phyloP scores from a whole-genome alignment of 495 filamentous ascomycete species.

The Penicillium paradoxum region DNA sequence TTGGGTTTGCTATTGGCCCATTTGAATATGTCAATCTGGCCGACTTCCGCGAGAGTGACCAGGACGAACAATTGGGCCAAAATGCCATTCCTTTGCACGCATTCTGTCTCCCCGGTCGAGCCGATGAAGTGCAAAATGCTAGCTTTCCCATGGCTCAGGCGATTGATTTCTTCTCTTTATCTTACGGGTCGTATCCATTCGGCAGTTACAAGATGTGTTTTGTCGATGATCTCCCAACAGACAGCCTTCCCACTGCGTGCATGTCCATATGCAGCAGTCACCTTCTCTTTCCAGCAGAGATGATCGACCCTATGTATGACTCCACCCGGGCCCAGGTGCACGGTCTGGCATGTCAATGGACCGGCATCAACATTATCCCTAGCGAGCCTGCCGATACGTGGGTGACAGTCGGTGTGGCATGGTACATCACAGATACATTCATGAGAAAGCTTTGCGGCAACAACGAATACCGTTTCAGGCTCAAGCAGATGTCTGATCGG shows the following conservation, averaged over 20 bases:
- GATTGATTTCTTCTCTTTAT: slow-evolving; percentile 79
- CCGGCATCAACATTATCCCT: slow-evolving; percentile 82
- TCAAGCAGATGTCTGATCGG: slow-evolving; percentile 77
- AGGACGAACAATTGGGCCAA: slow-evolving; percentile 80
- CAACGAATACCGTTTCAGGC: slow-evolving; percentile 88
- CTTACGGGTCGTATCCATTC: slow-evolving; percentile 82
- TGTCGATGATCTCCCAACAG: slow-evolving; percentile 75
- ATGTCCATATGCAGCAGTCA: slow-evolving; percentile 83
- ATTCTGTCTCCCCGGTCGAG: slow-evolving; percentile 81
- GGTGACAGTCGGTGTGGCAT: slow-evolving; percentile 86
- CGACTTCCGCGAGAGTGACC: slow-evolving; percentile 81
- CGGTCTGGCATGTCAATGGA: slow-evolving; percentile 87
- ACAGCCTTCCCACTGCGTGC: slow-evolving; percentile 70
- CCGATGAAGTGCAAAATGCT: slow-evolving; percentile 74
- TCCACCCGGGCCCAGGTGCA: slow-evolving; percentile 73
- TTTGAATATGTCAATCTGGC: slow-evolving; percentile 91
- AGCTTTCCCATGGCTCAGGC: slow-evolving; percentile 72
- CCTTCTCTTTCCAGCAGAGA: slow-evolving; percentile 73
- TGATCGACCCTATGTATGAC: slow-evolving; percentile 76
- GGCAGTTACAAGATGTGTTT: slow-evolving; percentile 87
- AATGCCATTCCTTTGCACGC: slow-evolving; percentile 81
- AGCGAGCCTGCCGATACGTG: slow-evolving; percentile 76
- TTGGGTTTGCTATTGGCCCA: slow-evolving; percentile 88
- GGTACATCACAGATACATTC: slow-evolving; percentile 89
- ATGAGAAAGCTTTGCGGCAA: slow-evolving; percentile 86